Base-by-base conservation (phyloP, 1,139 yeast genomes). In the Yamadazyma mexicana region DNA sequence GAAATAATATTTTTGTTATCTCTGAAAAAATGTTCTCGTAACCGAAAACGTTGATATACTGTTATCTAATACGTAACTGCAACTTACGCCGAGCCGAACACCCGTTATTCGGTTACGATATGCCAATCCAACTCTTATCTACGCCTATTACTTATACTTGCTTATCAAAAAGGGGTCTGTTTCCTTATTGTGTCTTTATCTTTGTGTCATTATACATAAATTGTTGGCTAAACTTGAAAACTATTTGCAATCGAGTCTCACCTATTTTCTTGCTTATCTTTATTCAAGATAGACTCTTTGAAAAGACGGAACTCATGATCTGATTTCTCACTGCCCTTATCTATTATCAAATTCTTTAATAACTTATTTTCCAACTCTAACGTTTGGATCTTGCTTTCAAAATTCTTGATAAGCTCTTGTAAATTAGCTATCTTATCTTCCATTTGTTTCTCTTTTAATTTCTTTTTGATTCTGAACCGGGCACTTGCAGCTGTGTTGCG, bases 341-440 rank as follows among this genome's bases (percentile, higher is more conserved):
- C 92, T 28, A 83, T 81, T 10, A 77, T 69, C 49, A 77, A 58
- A 47, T 67, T 69, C 54, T 70, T 73, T 43, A 77, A 71, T 64
- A 92, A 74, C 54, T 79, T 79, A 68, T 88, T 88, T 62, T 88
- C 96, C 84, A 85, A 81, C 61, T 87, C 94, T 47, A 76, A 55
- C 25, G 74, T 66, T 52, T 66, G 67, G 46, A 77, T 64, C 46
- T 67, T 69, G 49, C 63, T 62, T 48, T 75, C 78, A 47, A 74
- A 66, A 8, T 45, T 42, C 16, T 50, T 50, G 26, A 76, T 68
- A 43, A 59, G 60, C 20, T 64, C 72, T 47, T 69, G 69, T 45
- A 79, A 66, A 32, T 66, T 66, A 42, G 61, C 66, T 32, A 79
- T 66, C 39, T 58, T 69, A 44, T 69, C 66, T 50, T 76, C 79